Evolutionary conservation across 2,329 filamentous ascomycete species (phyloP).

Genomic region (Pseudomassariella vexata): DNA sequence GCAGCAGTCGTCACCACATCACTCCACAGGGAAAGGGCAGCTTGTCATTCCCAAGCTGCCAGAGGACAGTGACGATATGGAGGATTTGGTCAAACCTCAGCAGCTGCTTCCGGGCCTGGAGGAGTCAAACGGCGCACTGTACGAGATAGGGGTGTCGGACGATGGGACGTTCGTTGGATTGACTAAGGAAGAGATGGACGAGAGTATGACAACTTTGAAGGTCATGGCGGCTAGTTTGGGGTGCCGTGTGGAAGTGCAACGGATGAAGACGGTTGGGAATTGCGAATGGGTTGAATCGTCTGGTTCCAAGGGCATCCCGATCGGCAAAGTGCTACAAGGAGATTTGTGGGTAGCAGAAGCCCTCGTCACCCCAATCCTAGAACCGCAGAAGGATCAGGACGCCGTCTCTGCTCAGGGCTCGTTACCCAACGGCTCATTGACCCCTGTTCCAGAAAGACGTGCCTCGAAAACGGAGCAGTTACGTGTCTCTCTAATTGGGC

Average conservation of each 20-base stretch:
- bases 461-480: conserved; percentile 66
- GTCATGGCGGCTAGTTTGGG: conserved; percentile 92
- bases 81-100: conserved; percentile 40
- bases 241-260: conserved; percentile 74
- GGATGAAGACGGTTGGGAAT: conserved; percentile 77
- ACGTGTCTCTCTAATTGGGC: conserved; percentile 79
- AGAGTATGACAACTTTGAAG: conserved; percentile 77
- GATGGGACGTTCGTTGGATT: conserved; percentile 87
- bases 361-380: conserved; percentile 70
- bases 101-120: conserved; percentile 75
- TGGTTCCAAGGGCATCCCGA: conserved; percentile 20
- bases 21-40: conserved; percentile 71
- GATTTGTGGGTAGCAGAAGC: conserved; percentile 87
- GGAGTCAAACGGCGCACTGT: conserved; percentile 86
- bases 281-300: conserved; percentile 64
- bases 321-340: conserved; percentile 29
- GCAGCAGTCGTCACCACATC: conserved; percentile 90
- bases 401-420: no score
- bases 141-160: conserved; percentile 94
- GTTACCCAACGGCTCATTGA: conserved; percentile 9
- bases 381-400: conserved; percentile 26
- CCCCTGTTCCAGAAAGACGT: neutral
- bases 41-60: conserved; percentile 71
- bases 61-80: conserved; percentile 47
- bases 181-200: conserved; percentile 84